Conservation (phyloP, 2,329 filamentous ascomycete genomes). For the Chaetomium strumarium region DNA sequence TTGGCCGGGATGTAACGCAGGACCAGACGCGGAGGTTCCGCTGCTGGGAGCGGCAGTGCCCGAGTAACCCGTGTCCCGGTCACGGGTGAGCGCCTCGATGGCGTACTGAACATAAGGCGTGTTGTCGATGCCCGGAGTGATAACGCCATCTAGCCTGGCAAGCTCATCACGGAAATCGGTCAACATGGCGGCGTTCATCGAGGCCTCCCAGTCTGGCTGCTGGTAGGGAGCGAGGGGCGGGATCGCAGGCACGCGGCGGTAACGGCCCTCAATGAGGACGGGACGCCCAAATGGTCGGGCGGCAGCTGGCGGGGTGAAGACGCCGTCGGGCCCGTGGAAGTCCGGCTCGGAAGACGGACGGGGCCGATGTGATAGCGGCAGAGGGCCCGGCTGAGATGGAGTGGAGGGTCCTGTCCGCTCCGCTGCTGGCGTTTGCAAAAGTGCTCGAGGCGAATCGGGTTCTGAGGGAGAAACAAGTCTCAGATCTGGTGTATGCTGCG, state of each 20-base stretch:
- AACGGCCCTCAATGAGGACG: constrained; percentile 22
- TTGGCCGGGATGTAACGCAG: constrained; percentile 26
- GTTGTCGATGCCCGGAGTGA: constrained; percentile 76
- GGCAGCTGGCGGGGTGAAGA: constrained; percentile 32
- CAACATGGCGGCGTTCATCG: constrained; percentile 20
- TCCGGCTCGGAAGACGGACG: constrained; percentile 32
- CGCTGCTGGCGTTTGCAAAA: constrained; percentile 1
- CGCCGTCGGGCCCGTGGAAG: constrained; percentile 40
- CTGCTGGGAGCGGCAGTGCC: constrained; percentile 44
- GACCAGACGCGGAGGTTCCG: constrained; percentile 20
- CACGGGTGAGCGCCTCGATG: constrained; percentile 75
- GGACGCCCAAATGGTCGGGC: constrained; percentile 24
- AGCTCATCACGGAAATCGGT: constrained; percentile 46
- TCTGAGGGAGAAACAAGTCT: constrained; percentile 7
- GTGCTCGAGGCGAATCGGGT: neutral
- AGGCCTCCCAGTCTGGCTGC: constrained; percentile 14
- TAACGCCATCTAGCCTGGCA: constrained; percentile 43
- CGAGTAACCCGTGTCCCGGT: constrained; percentile 56
- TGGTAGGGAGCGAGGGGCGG: constrained; percentile 17
- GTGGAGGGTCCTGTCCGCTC: neutral
- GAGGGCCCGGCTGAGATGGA: neutral
- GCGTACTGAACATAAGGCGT: constrained; percentile 86
- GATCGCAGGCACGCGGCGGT: constrained; percentile 18
- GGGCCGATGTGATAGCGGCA: constrained; percentile 24
- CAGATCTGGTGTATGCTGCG: constrained; percentile 15